A percentile compares a stretch with the other conserved stretches of the same genome.
Evolutionary conservation across 495 filamentous ascomycete species (phyloP).

Genomic region (Penicillium diatomitis): DNA sequence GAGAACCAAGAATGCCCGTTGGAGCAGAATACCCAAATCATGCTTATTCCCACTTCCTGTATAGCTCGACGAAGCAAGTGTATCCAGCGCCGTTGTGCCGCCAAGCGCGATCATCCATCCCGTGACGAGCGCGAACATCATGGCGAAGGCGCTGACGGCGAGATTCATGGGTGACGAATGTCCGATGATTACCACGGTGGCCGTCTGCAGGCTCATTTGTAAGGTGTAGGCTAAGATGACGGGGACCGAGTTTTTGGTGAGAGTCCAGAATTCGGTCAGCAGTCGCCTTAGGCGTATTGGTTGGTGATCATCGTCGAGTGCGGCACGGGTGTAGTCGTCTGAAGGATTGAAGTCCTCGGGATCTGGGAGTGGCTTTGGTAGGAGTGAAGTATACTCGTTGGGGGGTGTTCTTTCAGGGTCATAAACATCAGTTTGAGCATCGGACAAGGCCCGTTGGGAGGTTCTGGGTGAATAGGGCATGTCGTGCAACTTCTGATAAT

Average conservation of each 20-base stretch:
- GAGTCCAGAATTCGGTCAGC: conserved; percentile 56
- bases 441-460: too few species aligned
- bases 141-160: conserved; percentile 76
- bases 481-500: too few species aligned
- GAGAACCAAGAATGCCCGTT: conserved; percentile 69
- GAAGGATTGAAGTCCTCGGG: conserved; percentile 3
- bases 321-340: neutral
- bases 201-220: conserved; percentile 81
- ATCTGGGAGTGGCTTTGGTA: conserved; percentile 28
- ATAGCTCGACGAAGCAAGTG: conserved; percentile 76
- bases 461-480: too few species aligned
- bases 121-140: conserved; percentile 91
- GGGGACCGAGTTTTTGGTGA: conserved; percentile 62
- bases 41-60: conserved; percentile 76
- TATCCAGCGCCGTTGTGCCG: conserved; percentile 88
- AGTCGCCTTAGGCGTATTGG: conserved; percentile 14
- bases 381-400: conserved; percentile 39
- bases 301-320: conserved; percentile 5
- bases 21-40: conserved; percentile 74
- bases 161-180: conserved; percentile 72
- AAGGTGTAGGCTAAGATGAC: conserved; percentile 85
- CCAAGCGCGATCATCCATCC: conserved; percentile 87
- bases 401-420: neutral
- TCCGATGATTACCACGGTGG: conserved; percentile 78
- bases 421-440: neutral